Evolutionary conservation across 1,284 basidiomycete species (phyloP).

Genomic region (Limonomyces culmigenus): DNA sequence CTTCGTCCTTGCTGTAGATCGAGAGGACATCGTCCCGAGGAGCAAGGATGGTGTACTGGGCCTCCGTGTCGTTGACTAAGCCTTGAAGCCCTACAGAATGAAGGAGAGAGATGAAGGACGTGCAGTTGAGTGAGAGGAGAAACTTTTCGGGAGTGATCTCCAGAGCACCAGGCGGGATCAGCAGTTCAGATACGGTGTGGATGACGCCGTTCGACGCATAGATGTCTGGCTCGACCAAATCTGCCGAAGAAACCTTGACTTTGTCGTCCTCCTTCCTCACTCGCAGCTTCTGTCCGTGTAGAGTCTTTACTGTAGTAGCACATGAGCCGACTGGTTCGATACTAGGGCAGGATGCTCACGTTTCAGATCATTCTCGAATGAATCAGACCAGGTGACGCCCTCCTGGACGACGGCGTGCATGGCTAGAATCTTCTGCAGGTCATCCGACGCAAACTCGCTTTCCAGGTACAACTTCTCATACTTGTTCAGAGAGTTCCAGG

Average conservation of each 20-base stretch:
- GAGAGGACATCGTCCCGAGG: slow-evolving; percentile 77
- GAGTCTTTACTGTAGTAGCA: slow-evolving; percentile 38
- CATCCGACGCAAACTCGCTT: slow-evolving; percentile 68
- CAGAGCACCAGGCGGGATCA: slow-evolving; percentile 65
- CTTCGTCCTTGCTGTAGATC: slow-evolving; percentile 26
- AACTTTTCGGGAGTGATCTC: slow-evolving; percentile 86
- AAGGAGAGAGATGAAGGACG: slow-evolving; percentile 76
- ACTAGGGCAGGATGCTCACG: slow-evolving; percentile 23
- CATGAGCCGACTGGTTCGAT: neutral
- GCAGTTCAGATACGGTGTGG: slow-evolving; percentile 74
- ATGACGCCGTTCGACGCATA: slow-evolving; percentile 92
- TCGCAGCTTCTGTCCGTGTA: slow-evolving; percentile 51
- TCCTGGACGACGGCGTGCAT: slow-evolving; percentile 52
- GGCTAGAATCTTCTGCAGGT: slow-evolving; percentile 60
- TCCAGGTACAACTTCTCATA: slow-evolving; percentile 75
- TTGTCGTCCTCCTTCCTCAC: slow-evolving; percentile 34
- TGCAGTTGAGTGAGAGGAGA: slow-evolving; percentile 79
- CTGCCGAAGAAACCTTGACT: slow-evolving; percentile 47
- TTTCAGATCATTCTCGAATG: slow-evolving; percentile 33
- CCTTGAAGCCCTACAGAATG: slow-evolving; percentile 65
- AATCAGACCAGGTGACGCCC: slow-evolving; percentile 46
- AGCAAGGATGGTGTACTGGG: slow-evolving; percentile 71
- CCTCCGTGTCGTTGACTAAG: slow-evolving; percentile 64
- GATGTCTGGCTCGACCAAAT: slow-evolving; percentile 57
- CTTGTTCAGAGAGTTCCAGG: slow-evolving; percentile 49